Conservation (phyloP, 139 green algal genomes). For the Chlamydomonas schloesseri region DNA sequence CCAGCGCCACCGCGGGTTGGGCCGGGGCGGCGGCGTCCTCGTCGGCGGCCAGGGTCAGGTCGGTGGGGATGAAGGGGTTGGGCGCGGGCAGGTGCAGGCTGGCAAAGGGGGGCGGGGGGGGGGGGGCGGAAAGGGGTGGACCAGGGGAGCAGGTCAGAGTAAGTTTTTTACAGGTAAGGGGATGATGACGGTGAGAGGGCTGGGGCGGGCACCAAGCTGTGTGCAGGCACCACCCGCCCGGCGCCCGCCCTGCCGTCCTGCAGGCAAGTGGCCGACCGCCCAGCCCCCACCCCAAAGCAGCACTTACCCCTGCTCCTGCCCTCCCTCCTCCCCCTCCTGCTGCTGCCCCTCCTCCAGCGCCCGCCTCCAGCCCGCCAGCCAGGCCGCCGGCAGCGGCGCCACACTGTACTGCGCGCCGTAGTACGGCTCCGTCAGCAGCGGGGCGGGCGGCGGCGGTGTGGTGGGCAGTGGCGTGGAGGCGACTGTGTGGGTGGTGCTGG, state of each 20-base stretch:
- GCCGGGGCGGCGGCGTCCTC: slow-evolving; percentile 16
- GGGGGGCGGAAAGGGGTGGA: not conserved
- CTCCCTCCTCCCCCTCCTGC: no score
- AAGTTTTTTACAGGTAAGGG: no score
- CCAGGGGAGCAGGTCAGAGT: not conserved
- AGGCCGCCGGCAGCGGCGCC: slow-evolving; percentile 65
- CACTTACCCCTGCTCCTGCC: no score
- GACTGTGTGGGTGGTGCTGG: no score
- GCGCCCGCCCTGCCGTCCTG: no score
- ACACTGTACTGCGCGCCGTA: slow-evolving; percentile 83
- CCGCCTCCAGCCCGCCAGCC: slow-evolving; percentile 58
- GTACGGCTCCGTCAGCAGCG: slow-evolving; percentile 47
- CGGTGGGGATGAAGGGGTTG: slow-evolving; percentile 90
- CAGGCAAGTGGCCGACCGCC: no score
- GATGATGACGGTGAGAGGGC: no score
- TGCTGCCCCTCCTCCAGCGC: not conserved
- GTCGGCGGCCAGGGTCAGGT: slow-evolving; percentile 67
- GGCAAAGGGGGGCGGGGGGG: not conserved
- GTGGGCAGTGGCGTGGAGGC: no score
- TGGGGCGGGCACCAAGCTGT: no score
- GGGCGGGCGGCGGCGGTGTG: no score
- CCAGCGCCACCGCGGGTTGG: slow-evolving; percentile 22
- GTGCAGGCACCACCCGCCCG: no score
- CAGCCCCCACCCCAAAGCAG: no score
- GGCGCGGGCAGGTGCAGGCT: slow-evolving; percentile 79